These are phyloP conservation scores for Micromonas commoda DNA, from an alignment of 139 green algal genomes.

Conservation along the genomic window DNA sequence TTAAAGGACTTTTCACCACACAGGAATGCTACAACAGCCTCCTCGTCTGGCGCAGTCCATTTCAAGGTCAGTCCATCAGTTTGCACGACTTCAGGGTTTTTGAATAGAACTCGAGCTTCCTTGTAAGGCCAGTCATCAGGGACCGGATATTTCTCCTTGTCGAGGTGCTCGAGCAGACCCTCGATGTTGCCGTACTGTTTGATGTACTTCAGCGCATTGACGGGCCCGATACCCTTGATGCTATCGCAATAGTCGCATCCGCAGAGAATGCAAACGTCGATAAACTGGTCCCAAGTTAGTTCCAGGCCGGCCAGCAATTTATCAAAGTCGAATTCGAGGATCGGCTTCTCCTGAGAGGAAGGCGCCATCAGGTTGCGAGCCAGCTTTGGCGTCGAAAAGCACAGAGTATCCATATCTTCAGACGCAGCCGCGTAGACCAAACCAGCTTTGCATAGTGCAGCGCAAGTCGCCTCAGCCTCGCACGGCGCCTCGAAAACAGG, in stretches of 20 bases:
- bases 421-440: conserved; percentile 83
- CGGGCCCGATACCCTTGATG: conserved; percentile 73
- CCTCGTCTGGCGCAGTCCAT: conserved; percentile 80
- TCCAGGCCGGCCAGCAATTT: conserved; percentile 45
- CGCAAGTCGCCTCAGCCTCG: conserved; percentile 92
- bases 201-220: conserved; percentile 74
- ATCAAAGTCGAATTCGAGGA: conserved; percentile 78
- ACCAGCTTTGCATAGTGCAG: conserved; percentile 65
- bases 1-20: conserved; percentile 90
- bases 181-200: conserved; percentile 59
- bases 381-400: conserved; percentile 79
- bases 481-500: conserved; percentile 76
- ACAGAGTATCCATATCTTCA: conserved; percentile 98
- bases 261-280: conserved; percentile 98
- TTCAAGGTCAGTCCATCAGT: conserved; percentile 60
- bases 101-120: conserved; percentile 74
- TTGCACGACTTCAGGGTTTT: conserved; percentile 46
- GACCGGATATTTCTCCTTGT: conserved; percentile 49
- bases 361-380: conserved; percentile 89
- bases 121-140: conserved; percentile 82
- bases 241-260: conserved; percentile 90
- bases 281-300: conserved; percentile 76
- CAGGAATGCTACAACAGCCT: conserved; percentile 85
- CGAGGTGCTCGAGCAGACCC: conserved; percentile 44
- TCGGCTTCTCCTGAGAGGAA: conserved; percentile 51